Conservation (phyloP, 2,329 filamentous ascomycete species). For the Leptographium galeiforme region DNA sequence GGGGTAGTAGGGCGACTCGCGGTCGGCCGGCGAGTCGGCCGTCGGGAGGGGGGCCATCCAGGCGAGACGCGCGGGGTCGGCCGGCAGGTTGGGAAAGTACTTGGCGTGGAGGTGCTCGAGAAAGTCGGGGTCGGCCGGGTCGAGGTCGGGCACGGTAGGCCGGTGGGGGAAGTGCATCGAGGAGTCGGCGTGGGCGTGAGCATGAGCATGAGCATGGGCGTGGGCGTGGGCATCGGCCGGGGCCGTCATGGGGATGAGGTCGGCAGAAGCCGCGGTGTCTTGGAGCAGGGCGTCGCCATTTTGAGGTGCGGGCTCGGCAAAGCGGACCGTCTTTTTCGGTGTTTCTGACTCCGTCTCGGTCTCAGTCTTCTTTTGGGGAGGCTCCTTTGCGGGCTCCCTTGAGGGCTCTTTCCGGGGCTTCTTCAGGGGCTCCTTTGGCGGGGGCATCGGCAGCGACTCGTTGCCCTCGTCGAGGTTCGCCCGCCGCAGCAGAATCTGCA, state of each 20-base stretch:
- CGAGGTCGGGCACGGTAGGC: conserved; percentile 52
- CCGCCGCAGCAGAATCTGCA: conserved; percentile 63
- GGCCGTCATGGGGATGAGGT: too few relatives aligned
- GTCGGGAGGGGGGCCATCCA: conserved; percentile 75
- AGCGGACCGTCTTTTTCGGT: neutral
- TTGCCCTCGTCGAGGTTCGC: conserved; percentile 57
- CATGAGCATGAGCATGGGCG: conserved; percentile 9
- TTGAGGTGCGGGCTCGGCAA: neutral
- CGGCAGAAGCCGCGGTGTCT: too few relatives aligned
- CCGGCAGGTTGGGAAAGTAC: conserved; percentile 80
- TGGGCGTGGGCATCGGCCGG: conserved; percentile 10
- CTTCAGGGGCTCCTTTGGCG: neutral
- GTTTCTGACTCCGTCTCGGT: neutral
- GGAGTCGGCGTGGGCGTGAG: conserved; percentile 2
- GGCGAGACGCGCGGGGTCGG: conserved; percentile 72
- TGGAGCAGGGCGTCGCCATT: too few relatives aligned
- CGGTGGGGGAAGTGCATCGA: conserved; percentile 49
- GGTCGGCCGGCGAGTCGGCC: conserved; percentile 48
- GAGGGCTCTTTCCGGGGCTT: neutral
- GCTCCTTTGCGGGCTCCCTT: too few relatives aligned
- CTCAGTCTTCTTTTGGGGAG: too few relatives aligned
- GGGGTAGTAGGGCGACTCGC: conserved; percentile 70
- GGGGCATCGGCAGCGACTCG: neutral
- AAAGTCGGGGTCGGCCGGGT: conserved; percentile 73
- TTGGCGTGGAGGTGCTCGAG: conserved; percentile 74